Conservation (phyloP, 2,329 filamentous ascomycete genomes). For the Lecanicillium sp. region DNA sequence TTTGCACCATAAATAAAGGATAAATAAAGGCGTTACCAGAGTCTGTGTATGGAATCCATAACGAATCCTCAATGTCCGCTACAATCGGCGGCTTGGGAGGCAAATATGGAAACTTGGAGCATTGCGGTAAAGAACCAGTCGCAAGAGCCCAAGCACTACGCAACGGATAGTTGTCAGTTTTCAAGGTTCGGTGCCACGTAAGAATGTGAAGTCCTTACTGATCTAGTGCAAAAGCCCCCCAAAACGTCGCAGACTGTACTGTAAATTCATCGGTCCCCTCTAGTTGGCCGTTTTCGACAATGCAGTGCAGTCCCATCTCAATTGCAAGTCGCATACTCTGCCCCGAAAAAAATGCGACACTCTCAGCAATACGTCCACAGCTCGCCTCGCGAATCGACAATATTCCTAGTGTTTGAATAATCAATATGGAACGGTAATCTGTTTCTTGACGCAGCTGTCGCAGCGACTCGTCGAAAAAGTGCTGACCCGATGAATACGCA, state of each 20-base stretch:
- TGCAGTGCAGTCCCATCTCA: constrained; percentile 59
- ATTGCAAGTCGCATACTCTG: constrained; percentile 64
- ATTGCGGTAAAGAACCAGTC: constrained; percentile 52
- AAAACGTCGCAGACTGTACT: constrained; percentile 50
- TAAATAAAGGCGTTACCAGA: constrained; percentile 30
- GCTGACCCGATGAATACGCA: constrained; percentile 57
- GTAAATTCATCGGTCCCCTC: constrained; percentile 37
- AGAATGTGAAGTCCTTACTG: constrained; percentile 40
- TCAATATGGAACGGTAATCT: constrained; percentile 56
- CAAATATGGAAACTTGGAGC: constrained; percentile 45
- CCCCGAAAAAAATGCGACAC: constrained; percentile 63
- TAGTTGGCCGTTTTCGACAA: constrained; percentile 38
- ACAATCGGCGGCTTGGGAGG: constrained; percentile 53
- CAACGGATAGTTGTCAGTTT: constrained; percentile 14
- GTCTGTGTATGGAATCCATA: constrained; percentile 51
- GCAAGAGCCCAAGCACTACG: constrained; percentile 53
- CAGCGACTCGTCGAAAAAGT: constrained; percentile 64
- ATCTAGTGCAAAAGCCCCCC: constrained; percentile 54
- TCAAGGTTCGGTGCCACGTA: not conserved
- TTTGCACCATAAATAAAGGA: not conserved
- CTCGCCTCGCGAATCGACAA: constrained; percentile 70
- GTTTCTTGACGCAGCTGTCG: constrained; percentile 49
- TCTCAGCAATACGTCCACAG: constrained; percentile 61
- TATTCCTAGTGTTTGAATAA: constrained; percentile 64
- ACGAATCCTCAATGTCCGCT: constrained; percentile 47